Evolutionary conservation across 2,329 filamentous ascomycete genomes (phyloP), one percentile per base, ranked within the genome.

Genomic region (Penicillium sp.): DNA sequence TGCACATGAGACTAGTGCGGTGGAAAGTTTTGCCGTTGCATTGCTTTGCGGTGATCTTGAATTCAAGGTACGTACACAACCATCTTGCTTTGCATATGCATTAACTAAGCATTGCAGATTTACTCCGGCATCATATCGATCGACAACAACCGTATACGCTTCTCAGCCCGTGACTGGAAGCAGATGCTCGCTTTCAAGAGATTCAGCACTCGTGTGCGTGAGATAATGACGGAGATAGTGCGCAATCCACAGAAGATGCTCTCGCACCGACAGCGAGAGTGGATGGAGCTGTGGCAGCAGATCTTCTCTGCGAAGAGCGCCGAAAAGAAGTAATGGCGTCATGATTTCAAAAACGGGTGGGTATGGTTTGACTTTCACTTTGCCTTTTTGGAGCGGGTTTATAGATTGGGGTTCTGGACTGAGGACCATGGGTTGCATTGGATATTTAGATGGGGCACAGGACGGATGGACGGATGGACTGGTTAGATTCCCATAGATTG

Each of bases 1-100:
- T 62, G 94, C 94, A 0, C 92, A 97, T 63, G 91, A 96, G 68
- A 95, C 90, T 2, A 90, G 87, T 11, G 84, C 87, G 1, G 86
- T 88, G 1, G 88, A 96, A 47, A 87, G 91, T 45, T 89, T 97
- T 62, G 86, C 91, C 11, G 83, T 97, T 63, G 85, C 89, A 16
- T 77, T 99, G 26, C 81, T 97, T 52, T 94, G 91, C 58, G 94
- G 92, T 35, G 93, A 97, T 60, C 87, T 90, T 18, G 89, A 92
- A 56, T 93, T 91, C 66, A 92, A 91, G 76, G 87, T 89, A 77
- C 72, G 81, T 64, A 16, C 24, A 24, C 3, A 33, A 48, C 23
- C 55, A 42, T 43, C 30, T 16, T 18, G 51, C 30, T 33, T 35
- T 47, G 24, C 23, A 12, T 20, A 45, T 45, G 46, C 38, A 18